Conservation (phyloP, 2,329 filamentous ascomycete species). For the Pseudogymnoascus sp. region DNA sequence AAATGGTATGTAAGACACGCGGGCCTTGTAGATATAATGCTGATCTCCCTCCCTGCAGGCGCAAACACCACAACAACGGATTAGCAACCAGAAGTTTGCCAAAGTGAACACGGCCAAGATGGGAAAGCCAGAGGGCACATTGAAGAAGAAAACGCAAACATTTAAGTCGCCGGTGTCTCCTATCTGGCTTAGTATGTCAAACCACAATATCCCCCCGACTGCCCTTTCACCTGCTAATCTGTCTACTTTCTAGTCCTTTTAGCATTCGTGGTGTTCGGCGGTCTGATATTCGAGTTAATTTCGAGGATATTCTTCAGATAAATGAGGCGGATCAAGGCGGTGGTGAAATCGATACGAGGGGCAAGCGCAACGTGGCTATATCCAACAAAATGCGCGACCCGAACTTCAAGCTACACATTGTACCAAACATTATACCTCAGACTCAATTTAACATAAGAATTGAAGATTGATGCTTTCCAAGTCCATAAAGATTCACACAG, state of each 20-base stretch:
- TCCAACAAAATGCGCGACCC: slow-evolving; percentile 4
- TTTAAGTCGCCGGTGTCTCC: slow-evolving; percentile 52
- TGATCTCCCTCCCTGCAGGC: slow-evolving; percentile 43
- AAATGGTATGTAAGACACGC: slow-evolving; percentile 20
- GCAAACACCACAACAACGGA: slow-evolving; percentile 79
- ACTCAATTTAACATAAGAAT: slow-evolving; percentile 5
- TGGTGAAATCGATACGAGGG: slow-evolving; percentile 7
- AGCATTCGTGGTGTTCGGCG: slow-evolving; percentile 31
- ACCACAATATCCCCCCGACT: not conserved
- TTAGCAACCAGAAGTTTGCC: slow-evolving; percentile 72
- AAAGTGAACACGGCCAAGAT: slow-evolving; percentile 67
- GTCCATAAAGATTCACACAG: not conserved
- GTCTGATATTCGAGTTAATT: slow-evolving; percentile 34
- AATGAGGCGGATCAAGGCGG: slow-evolving; percentile 8
- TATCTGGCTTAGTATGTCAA: slow-evolving; percentile 55
- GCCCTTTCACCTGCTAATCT: slow-evolving; percentile 12
- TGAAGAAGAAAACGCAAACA: slow-evolving; percentile 56
- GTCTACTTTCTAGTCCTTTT: slow-evolving; percentile 22
- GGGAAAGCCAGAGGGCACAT: slow-evolving; percentile 62
- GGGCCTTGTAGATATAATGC: not conserved
- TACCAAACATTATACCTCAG: slow-evolving; percentile 3
- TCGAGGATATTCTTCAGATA: slow-evolving; percentile 31
- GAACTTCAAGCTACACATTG: not conserved
- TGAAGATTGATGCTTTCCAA: not conserved
- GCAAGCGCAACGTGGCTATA: slow-evolving; percentile 10